These are phyloP conservation scores for Favolaschia claudopus DNA, from an alignment of 768 basidiomycete species.

Conservation along the genomic window DNA sequence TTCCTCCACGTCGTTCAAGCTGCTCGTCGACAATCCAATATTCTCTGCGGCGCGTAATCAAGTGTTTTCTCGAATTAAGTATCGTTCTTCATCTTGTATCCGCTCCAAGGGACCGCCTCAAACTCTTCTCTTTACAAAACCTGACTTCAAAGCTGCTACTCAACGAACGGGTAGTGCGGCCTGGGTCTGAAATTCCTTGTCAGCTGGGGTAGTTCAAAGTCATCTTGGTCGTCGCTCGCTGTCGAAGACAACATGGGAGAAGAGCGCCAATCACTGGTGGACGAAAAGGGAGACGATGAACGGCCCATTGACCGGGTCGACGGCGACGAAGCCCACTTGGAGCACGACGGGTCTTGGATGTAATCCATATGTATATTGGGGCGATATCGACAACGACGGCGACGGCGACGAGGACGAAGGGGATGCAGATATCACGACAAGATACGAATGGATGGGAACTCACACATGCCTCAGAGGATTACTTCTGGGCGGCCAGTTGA, in stretches of 20 bases:
- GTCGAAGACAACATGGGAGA: slow-evolving; percentile 24
- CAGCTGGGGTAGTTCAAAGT: slow-evolving; percentile 17
- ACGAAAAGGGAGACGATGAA: neutral
- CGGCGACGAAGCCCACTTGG: slow-evolving; percentile 8
- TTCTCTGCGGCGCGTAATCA: too few relatives aligned
- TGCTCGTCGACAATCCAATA: too few relatives aligned
- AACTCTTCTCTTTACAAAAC: too few relatives aligned
- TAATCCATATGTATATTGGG: slow-evolving; percentile 8
- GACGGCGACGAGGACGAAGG: slow-evolving; percentile 1
- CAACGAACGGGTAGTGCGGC: too few relatives aligned
- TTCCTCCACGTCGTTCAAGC: too few relatives aligned
- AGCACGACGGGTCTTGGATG: slow-evolving; percentile 8
- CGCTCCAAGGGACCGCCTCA: too few relatives aligned
- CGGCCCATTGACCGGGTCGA: neutral
- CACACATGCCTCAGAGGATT: slow-evolving; percentile 19
- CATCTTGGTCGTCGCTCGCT: slow-evolving; percentile 14
- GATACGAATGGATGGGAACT: slow-evolving; percentile 16
- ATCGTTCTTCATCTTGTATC: too few relatives aligned
- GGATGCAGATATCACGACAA: slow-evolving; percentile 11
- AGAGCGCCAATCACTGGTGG: neutral
- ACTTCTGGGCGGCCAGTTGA: slow-evolving; percentile 12
- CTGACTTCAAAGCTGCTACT: too few relatives aligned
- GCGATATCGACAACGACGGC: slow-evolving; percentile 10
- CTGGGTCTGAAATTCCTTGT: slow-evolving; percentile 25
- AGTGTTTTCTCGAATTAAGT: too few relatives aligned